Percentiles rank a stretch among this genome's conserved stretches.
phyloP scores from a whole-genome alignment of 108 stramenopile species.

The Nitzschia inconspicua region DNA sequence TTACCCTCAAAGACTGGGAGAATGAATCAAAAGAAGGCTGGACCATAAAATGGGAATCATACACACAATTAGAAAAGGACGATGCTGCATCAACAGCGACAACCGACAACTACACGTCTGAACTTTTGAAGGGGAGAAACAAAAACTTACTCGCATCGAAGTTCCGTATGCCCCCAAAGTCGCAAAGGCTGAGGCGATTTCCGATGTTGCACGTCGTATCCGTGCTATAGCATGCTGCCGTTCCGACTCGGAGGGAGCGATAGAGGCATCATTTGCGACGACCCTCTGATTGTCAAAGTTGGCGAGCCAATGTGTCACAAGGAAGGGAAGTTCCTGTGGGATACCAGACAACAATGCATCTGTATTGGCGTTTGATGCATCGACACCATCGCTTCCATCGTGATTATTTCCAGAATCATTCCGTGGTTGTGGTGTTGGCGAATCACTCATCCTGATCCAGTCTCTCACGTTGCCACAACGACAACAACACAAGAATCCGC shows the following conservation, averaged over 20 bases:
- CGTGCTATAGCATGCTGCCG: slow-evolving; percentile 35
- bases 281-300: slow-evolving; percentile 25
- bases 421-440: no score
- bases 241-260: not conserved
- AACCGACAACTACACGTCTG: not conserved
- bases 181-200: slow-evolving; percentile 72
- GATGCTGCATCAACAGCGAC: not conserved
- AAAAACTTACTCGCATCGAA: slow-evolving; percentile 31
- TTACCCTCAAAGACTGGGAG: not conserved
- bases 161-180: slow-evolving; percentile 69
- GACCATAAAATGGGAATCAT: not conserved
- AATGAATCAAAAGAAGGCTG: slow-evolving; percentile 1
- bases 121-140: not conserved
- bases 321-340: slow-evolving; percentile 61
- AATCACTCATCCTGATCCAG: no score
- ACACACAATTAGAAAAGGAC: not conserved
- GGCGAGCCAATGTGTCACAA: slow-evolving; percentile 78
- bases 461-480: no score
- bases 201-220: slow-evolving; percentile 52
- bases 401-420: not conserved
- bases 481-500: no score
- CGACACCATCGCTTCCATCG: no score
- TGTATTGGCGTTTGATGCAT: not conserved
- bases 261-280: not conserved
- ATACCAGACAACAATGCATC: slow-evolving; percentile 1